Evolutionary conservation across 2,329 filamentous ascomycete species (phyloP).

Genomic region (Epichloe aotearoae): DNA sequence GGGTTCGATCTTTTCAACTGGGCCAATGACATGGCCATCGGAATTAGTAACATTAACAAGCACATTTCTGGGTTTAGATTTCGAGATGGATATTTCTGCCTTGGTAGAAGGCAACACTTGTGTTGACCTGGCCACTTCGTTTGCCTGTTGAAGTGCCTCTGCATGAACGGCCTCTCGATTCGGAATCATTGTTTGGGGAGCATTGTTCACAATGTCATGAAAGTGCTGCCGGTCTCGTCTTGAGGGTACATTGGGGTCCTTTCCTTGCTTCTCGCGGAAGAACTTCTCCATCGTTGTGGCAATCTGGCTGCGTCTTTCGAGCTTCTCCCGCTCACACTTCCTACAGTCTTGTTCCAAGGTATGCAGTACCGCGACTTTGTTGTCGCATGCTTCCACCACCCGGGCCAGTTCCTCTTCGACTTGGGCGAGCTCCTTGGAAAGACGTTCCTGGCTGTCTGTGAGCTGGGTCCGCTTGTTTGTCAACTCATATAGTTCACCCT

Average conservation of each 20-base stretch:
- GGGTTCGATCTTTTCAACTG: slow-evolving; percentile 21
- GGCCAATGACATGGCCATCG: slow-evolving; percentile 25
- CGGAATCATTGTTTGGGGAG: not conserved
- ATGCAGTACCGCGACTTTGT: slow-evolving; percentile 21
- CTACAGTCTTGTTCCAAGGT: slow-evolving; percentile 20
- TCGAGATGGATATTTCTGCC: not conserved
- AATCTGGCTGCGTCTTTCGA: slow-evolving; percentile 16
- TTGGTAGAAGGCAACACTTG: not conserved
- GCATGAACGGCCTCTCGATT: slow-evolving; percentile 1
- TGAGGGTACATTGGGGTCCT: slow-evolving; percentile 9
- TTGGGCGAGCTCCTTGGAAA: slow-evolving; percentile 19
- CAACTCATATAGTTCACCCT: slow-evolving; percentile 17
- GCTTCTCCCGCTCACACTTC: slow-evolving; percentile 14
- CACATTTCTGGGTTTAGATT: slow-evolving; percentile 4
- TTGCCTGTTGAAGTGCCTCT: slow-evolving; percentile 3
- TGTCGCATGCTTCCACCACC: slow-evolving; percentile 17
- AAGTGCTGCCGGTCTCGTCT: slow-evolving; percentile 8
- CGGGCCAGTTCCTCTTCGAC: slow-evolving; percentile 25
- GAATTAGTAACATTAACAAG: slow-evolving; percentile 24
- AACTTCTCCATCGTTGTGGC: slow-evolving; percentile 20
- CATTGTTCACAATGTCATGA: slow-evolving; percentile 4
- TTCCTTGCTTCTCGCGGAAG: slow-evolving; percentile 19
- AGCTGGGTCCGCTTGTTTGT: slow-evolving; percentile 16
- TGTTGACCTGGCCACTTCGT: slow-evolving; percentile 4
- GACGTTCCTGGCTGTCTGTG: slow-evolving; percentile 14